phyloP scores from a whole-genome alignment of 495 filamentous ascomycete genomes.

The Pseudevernia furfuracea region DNA sequence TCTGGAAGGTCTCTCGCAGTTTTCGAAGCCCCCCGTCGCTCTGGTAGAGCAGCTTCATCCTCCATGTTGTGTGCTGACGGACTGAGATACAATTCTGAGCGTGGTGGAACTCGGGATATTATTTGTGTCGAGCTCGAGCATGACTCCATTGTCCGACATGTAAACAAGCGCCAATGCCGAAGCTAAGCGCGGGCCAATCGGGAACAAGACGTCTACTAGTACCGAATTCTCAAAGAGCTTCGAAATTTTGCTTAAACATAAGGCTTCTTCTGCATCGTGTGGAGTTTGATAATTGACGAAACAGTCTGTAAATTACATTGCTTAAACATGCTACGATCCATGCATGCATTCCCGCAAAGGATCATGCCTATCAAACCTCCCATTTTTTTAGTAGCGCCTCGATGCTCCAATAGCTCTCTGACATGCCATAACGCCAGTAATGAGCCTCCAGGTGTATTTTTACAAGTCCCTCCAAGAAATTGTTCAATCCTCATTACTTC shows the following conservation, averaged over 20 bases:
- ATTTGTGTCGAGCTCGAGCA: neutral
- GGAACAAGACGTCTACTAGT: neutral
- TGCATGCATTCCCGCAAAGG: neutral
- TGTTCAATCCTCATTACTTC: constrained; percentile 27
- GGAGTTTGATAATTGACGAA: neutral
- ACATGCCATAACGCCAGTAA: neutral
- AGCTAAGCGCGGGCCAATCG: constrained; percentile 5
- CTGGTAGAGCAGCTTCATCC: neutral
- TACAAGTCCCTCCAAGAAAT: neutral
- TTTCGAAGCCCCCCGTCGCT: neutral
- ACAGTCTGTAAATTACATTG: neutral
- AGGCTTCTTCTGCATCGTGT: neutral
- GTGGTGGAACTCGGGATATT: neutral
- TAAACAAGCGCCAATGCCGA: constrained; percentile 8
- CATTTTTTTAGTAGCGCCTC: neutral
- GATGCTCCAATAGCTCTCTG: neutral
- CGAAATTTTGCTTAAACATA: neutral
- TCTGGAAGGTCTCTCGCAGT: neutral
- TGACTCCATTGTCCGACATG: constrained; percentile 4
- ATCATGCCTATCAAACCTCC: neutral
- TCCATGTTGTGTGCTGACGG: neutral
- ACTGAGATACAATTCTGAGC: too few relatives aligned
- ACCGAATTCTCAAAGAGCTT: neutral
- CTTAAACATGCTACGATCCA: neutral
- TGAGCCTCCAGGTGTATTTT: neutral